Percentiles rank a stretch among this genome's conserved stretches.
phyloP scores from a whole-genome alignment of 257 asterid genomes.

The Rubia yunnanensis region DNA sequence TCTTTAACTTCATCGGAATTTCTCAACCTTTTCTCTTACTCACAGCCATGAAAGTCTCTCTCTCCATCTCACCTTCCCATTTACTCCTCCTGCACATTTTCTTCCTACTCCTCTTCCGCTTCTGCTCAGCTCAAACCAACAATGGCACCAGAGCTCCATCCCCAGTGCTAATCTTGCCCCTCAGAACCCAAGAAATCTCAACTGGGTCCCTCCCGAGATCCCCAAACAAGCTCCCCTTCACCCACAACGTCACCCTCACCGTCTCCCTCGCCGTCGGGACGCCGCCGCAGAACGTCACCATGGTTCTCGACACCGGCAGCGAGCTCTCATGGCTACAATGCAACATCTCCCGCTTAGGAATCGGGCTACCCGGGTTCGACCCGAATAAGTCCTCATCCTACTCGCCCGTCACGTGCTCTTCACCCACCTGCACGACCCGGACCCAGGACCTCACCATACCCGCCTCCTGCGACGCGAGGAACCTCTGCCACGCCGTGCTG shows the following conservation, averaged over 20 bases:
- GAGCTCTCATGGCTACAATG: conserved; percentile 92
- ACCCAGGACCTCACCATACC: conserved; percentile 88
- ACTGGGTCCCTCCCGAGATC: conserved; percentile 19
- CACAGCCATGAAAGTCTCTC: conserved; percentile 12
- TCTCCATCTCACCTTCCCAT: not conserved
- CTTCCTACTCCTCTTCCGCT: not conserved
- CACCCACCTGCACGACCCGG: conserved; percentile 66
- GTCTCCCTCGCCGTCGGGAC: conserved; percentile 71
- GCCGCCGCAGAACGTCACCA: conserved; percentile 83
- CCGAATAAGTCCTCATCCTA: conserved; percentile 47
- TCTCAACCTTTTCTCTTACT: not conserved
- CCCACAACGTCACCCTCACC: conserved; percentile 85
- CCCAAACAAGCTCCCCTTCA: conserved; percentile 56
- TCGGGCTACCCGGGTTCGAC: conserved; percentile 38
- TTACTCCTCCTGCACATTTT: not conserved
- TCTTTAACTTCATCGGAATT: not conserved
- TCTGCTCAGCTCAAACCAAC: conserved; percentile 15
- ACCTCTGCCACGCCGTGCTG: conserved; percentile 70
- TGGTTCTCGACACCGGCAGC: conserved; percentile 95
- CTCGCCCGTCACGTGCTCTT: conserved; percentile 57
- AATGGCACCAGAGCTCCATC: conserved; percentile 7
- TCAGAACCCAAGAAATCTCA: conserved; percentile 47
- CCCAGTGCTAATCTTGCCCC: conserved; percentile 33
- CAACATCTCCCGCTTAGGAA: conserved; percentile 32
- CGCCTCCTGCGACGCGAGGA: conserved; percentile 68